Percentiles rank a stretch among this genome's conserved stretches.
Conservation (phyloP, 2,329 filamentous ascomycete species). For the Orbilia javanica region DNA sequence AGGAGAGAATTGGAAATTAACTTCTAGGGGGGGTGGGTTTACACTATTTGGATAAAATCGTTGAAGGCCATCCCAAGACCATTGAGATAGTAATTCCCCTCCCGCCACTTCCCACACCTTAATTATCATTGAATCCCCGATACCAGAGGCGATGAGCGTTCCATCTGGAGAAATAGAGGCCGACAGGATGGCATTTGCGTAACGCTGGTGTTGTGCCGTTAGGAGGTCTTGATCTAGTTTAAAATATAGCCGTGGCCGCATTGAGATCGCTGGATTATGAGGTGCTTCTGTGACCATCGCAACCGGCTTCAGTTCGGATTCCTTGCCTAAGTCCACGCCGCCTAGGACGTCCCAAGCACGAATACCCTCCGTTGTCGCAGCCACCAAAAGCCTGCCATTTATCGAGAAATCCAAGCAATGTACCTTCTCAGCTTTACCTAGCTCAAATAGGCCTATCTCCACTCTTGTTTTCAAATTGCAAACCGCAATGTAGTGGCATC, state of each 20-base stretch:
- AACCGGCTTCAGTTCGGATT: not conserved
- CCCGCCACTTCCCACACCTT: not conserved
- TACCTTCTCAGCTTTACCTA: not conserved
- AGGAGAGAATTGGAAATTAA: not conserved
- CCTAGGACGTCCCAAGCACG: not conserved
- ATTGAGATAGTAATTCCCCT: not conserved
- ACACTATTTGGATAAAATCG: too few relatives aligned
- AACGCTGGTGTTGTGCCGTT: too few relatives aligned
- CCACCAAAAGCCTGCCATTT: not conserved
- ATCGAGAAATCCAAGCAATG: not conserved
- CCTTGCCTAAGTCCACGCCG: too few relatives aligned
- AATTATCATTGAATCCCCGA: conserved; percentile 68
- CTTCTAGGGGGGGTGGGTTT: not conserved
- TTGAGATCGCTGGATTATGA: too few relatives aligned
- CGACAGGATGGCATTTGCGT: too few relatives aligned
- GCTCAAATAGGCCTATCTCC: not conserved
- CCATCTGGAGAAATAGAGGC: conserved; percentile 87
- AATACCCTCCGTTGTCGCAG: not conserved
- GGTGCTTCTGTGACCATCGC: not conserved
- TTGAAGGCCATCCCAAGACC: too few relatives aligned
- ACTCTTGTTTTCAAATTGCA: not conserved
- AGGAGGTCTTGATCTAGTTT: too few relatives aligned
- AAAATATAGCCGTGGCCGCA: too few relatives aligned
- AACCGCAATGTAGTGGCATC: too few relatives aligned
- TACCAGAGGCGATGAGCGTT: conserved; percentile 93